These are phyloP conservation scores for Leccinum broughii DNA, from an alignment of 768 basidiomycete species.

Conservation along the genomic window DNA sequence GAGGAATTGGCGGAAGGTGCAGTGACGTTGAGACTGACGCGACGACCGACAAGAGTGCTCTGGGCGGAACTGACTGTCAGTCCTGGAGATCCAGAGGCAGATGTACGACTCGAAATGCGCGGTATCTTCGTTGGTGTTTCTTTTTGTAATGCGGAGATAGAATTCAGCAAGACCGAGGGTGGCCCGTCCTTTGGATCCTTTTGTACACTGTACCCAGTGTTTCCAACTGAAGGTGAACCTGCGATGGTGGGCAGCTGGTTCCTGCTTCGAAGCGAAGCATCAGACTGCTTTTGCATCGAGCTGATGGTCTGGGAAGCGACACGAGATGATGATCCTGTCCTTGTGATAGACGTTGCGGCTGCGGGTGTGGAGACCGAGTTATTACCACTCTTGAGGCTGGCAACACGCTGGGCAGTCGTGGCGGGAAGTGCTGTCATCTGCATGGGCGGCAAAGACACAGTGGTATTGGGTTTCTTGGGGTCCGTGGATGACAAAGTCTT, in stretches of 20 bases:
- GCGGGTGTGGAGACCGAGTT: slow-evolving; percentile 47
- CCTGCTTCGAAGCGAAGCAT: slow-evolving; percentile 73
- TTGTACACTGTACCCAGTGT: slow-evolving; percentile 48
- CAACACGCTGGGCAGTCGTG: slow-evolving; percentile 81
- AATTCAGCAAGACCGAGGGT: slow-evolving; percentile 54
- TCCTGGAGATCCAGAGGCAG: slow-evolving; percentile 72
- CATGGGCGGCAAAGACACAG: slow-evolving; percentile 82
- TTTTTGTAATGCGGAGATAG: slow-evolving; percentile 56
- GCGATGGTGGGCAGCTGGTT: slow-evolving; percentile 87
- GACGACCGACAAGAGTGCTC: slow-evolving; percentile 51
- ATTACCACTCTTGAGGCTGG: slow-evolving; percentile 64
- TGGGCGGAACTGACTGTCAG: slow-evolving; percentile 58
- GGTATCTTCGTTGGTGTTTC: slow-evolving; percentile 94
- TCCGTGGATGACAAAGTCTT: slow-evolving; percentile 86
- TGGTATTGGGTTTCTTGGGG: slow-evolving; percentile 68
- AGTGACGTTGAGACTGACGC: slow-evolving; percentile 63
- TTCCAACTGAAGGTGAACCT: slow-evolving; percentile 87
- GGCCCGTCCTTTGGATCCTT: slow-evolving; percentile 61
- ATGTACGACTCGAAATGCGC: slow-evolving; percentile 84
- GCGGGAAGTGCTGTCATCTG: slow-evolving; percentile 85
- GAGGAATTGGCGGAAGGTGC: slow-evolving; percentile 65
- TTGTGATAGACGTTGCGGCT: slow-evolving; percentile 41
- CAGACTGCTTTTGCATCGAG: slow-evolving; percentile 86
- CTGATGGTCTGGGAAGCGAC: slow-evolving; percentile 81
- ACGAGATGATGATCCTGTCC: slow-evolving; percentile 53